Percentiles rank a stretch among this genome's conserved stretches.
phyloP scores from a whole-genome alignment of 257 asterid species.

The Nicotiana tabacum region DNA sequence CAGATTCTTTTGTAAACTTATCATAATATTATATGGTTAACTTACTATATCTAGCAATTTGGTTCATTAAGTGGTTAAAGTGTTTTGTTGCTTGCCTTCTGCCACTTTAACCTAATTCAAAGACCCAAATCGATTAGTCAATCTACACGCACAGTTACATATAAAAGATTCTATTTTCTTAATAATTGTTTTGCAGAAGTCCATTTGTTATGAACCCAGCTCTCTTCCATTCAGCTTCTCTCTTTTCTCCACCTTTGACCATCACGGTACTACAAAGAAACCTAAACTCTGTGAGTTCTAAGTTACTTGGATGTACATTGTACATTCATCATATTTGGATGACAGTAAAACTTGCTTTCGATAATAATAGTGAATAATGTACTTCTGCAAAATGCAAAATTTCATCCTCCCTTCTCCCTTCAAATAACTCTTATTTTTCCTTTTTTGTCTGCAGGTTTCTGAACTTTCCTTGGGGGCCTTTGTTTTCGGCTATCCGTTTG shows the following conservation, averaged over 20 bases:
- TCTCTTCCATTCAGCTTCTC: not conserved
- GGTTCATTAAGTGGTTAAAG: not conserved
- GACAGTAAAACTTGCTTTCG: not conserved
- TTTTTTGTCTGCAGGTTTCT: conserved; percentile 47
- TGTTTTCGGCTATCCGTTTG: conserved; percentile 63
- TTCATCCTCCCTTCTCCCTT: not conserved
- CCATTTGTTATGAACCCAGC: not conserved
- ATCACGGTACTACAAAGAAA: not conserved
- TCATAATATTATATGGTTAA: not conserved
- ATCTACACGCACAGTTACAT: not conserved
- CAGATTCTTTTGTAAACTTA: too few species aligned
- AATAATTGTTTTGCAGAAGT: not conserved
- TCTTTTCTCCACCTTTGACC: not conserved
- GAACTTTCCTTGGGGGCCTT: conserved; percentile 52
- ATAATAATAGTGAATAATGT: not conserved
- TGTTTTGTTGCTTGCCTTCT: not conserved
- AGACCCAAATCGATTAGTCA: not conserved
- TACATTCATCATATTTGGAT: not conserved
- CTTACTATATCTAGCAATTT: not conserved
- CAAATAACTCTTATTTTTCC: conserved; percentile 1
- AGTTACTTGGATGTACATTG: conserved; percentile 1
- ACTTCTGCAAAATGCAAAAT: not conserved
- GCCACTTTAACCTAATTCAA: not conserved
- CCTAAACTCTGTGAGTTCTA: not conserved
- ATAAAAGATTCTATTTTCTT: not conserved